phyloP scores from a whole-genome alignment of 306 rosid species.

The Acacia crassicarpa region DNA sequence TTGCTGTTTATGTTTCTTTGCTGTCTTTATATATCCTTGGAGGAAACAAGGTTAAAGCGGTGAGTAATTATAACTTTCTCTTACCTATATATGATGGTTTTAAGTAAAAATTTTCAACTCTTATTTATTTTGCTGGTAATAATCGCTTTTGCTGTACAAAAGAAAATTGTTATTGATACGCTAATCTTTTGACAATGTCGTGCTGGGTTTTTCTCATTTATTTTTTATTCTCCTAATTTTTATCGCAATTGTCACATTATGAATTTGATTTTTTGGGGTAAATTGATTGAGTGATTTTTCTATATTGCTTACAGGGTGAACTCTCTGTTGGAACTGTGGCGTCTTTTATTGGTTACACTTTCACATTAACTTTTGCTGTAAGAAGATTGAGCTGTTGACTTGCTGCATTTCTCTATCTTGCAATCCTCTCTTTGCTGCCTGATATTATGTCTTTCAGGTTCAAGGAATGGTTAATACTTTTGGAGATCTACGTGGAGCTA shows the following conservation, averaged over 20 bases:
- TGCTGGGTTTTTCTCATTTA: constrained; percentile 14
- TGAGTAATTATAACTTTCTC: constrained; percentile 44
- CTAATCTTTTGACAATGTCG: not conserved
- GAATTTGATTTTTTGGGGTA: not conserved
- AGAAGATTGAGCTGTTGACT: constrained; percentile 37
- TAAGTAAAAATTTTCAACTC: not conserved
- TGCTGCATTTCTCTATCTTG: constrained; percentile 23
- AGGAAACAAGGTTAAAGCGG: constrained; percentile 98
- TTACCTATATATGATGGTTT: constrained; percentile 8
- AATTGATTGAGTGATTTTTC: constrained; percentile 20
- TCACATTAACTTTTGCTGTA: constrained; percentile 95
- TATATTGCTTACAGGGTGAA: constrained; percentile 67
- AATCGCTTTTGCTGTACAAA: not conserved
- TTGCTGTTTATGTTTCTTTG: constrained; percentile 82
- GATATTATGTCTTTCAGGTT: constrained; percentile 61
- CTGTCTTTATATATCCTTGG: constrained; percentile 81
- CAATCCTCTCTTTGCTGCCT: constrained; percentile 29
- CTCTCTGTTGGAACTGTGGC: constrained; percentile 94
- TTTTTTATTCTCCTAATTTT: not conserved
- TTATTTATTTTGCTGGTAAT: not conserved
- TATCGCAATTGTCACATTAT: constrained; percentile 6
- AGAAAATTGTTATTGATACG: not conserved
- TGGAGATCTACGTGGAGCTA: constrained; percentile 88
- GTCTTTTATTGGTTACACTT: constrained; percentile 95
- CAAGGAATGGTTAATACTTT: constrained; percentile 96